Evolutionary conservation across 2,329 filamentous ascomycete genomes (phyloP).

Genomic region (Aspergillus sp.): DNA sequence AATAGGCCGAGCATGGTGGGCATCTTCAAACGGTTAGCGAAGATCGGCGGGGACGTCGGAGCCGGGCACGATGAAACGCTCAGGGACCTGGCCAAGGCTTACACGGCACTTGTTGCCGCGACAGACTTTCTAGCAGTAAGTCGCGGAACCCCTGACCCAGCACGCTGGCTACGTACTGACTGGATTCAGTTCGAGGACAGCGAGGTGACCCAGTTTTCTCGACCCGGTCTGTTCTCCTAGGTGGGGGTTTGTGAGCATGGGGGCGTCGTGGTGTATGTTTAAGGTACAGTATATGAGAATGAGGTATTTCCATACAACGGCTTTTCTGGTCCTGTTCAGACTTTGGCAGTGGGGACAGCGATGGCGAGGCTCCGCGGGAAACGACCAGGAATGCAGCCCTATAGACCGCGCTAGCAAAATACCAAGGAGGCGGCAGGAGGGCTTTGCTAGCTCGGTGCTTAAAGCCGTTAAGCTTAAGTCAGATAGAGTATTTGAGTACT

Average conservation of each 20-base stretch:
- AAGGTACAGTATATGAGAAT: conserved; percentile 1
- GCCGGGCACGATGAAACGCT: conserved; percentile 52
- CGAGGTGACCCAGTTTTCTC: conserved; percentile 22
- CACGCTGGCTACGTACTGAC: conserved; percentile 7
- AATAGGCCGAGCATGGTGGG: conserved; percentile 78
- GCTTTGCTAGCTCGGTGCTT: too few species aligned
- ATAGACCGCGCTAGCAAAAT: too few species aligned
- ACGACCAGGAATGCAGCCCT: too few species aligned
- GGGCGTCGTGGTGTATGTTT: conserved; percentile 1
- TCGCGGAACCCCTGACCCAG: conserved; percentile 6
- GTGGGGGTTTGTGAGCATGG: conserved; percentile 4
- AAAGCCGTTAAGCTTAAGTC: too few species aligned
- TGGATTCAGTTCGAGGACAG: conserved; percentile 34
- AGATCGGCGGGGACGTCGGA: conserved; percentile 51
- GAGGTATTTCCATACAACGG: background rate
- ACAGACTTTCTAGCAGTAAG: conserved; percentile 80
- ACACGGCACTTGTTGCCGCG: conserved; percentile 71
- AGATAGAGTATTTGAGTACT: too few species aligned
- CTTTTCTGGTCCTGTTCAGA: background rate
- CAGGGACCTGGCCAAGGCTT: conserved; percentile 71
- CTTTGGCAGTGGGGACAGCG: too few species aligned
- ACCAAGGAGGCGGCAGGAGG: too few species aligned
- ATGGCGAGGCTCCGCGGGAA: too few species aligned
- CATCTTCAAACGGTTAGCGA: conserved; percentile 80
- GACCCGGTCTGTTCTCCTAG: conserved; percentile 25